A percentile compares a stretch with the other conserved stretches of the same genome.
These are phyloP conservation scores for Fomes fomentarius DNA, from an alignment of 1,284 basidiomycete genomes.

Conservation along the genomic window DNA sequence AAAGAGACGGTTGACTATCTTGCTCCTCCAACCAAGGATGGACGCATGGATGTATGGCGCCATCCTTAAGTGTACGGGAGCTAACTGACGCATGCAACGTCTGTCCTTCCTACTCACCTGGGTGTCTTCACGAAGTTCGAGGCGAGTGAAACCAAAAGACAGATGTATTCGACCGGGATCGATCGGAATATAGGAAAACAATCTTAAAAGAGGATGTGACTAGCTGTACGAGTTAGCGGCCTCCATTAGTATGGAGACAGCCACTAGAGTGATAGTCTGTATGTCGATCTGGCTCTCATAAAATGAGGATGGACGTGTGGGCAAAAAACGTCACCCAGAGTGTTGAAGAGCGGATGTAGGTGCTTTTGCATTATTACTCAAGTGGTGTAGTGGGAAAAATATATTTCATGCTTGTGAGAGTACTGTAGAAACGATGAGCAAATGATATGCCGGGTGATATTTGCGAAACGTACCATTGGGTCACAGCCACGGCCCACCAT, in stretches of 20 bases:
- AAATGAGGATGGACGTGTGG: conserved; percentile 86
- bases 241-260: conserved; percentile 15
- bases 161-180: no score
- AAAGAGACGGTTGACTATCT: conserved; percentile 25
- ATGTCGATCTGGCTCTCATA: conserved; percentile 66
- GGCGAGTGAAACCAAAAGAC: no score
- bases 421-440: background rate
- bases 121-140: no score
- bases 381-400: background rate
- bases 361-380: background rate
- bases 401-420: background rate
- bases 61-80: conserved; percentile 88
- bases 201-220: conserved; percentile 16
- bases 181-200: no score
- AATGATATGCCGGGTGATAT: background rate
- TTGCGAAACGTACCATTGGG: conserved; percentile 1
- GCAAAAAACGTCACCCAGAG: conserved; percentile 78
- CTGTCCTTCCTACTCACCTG: no score
- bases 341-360: conserved; percentile 69
- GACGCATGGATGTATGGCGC: conserved; percentile 64
- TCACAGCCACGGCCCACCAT: background rate
- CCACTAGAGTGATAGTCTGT: conserved; percentile 15
- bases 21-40: conserved; percentile 59
- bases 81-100: no score
- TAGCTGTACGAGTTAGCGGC: conserved; percentile 16